These are phyloP conservation scores for Chytriomyces sp. DNA, from an alignment of 192 early-diverging fungal genomes.

Conservation along the genomic window DNA sequence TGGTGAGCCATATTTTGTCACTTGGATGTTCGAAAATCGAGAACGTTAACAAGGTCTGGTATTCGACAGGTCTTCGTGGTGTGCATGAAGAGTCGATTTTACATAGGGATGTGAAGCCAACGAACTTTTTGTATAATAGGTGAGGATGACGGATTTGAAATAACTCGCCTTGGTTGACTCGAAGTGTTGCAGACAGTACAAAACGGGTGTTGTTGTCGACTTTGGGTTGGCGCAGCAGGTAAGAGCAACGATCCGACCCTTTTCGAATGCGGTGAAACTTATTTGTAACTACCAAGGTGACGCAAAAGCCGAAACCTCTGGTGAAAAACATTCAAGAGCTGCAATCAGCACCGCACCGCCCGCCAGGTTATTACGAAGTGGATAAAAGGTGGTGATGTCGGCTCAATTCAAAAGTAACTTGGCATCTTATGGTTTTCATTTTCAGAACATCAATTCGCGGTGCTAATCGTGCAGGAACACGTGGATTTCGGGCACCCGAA, in stretches of 20 bases:
- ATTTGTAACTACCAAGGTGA: not conserved
- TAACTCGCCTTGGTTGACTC: too few species aligned
- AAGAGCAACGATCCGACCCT: not conserved
- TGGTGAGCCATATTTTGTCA: not conserved
- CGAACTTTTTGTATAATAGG: slow-evolving; percentile 88
- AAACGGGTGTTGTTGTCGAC: slow-evolving; percentile 85
- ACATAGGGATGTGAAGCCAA: slow-evolving; percentile 94
- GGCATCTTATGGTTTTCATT: slow-evolving; percentile 48
- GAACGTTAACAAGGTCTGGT: not conserved
- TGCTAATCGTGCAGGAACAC: slow-evolving; percentile 89
- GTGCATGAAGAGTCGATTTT: slow-evolving; percentile 76
- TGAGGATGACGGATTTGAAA: too few species aligned
- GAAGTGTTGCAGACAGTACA: slow-evolving; percentile 33
- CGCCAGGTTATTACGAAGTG: not conserved
- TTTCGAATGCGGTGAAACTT: not conserved
- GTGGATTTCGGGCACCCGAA: slow-evolving; percentile 93
- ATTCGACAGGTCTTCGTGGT: slow-evolving; percentile 69
- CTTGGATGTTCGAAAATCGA: not conserved
- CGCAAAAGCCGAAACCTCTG: not conserved
- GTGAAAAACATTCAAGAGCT: not conserved
- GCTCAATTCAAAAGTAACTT: slow-evolving; percentile 61
- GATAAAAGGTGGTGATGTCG: not conserved
- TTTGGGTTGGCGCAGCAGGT: slow-evolving; percentile 87
- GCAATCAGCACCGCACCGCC: not conserved
- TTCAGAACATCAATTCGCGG: slow-evolving; percentile 63